Conservation (phyloP, 2,329 filamentous ascomycete species). For the Triangularia verruculosa region DNA sequence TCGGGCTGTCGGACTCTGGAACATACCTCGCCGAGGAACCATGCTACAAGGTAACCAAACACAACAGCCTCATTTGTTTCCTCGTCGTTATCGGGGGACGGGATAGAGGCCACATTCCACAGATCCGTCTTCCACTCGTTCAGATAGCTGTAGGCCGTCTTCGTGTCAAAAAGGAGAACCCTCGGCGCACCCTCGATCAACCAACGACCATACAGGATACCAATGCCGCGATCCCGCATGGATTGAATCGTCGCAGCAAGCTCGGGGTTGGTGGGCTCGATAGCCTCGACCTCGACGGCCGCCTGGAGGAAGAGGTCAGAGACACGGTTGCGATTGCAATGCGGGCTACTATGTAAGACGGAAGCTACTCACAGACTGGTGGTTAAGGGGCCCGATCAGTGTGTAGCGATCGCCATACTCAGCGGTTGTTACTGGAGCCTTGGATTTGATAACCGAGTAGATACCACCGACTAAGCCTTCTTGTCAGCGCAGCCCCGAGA, state of each 20-base stretch:
- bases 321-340: slow-evolving; percentile 10
- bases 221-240: slow-evolving; percentile 89
- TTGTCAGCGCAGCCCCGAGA: slow-evolving; percentile 25
- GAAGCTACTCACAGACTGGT: slow-evolving; percentile 66
- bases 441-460: slow-evolving; percentile 98
- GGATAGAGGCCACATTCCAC: slow-evolving; percentile 90
- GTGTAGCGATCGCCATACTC: slow-evolving; percentile 99
- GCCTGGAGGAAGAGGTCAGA: slow-evolving; percentile 56
- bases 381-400: slow-evolving; percentile 90
- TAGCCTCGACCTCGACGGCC: slow-evolving; percentile 94
- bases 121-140: slow-evolving; percentile 97
- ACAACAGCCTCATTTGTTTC: slow-evolving; percentile 98
- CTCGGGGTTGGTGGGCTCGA: slow-evolving; percentile 78
- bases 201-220: slow-evolving; percentile 92
- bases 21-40: slow-evolving; percentile 85
- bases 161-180: slow-evolving; percentile 91
- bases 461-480: slow-evolving; percentile 80
- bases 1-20: slow-evolving; percentile 47
- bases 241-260: slow-evolving; percentile 80
- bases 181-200: slow-evolving; percentile 93
- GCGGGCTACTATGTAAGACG: neutral
- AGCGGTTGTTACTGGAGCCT: slow-evolving; percentile 93
- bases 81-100: slow-evolving; percentile 84
- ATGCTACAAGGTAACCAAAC: slow-evolving; percentile 94
- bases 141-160: slow-evolving; percentile 84